These are phyloP conservation scores for Sclerotinia trifoliorum DNA, from an alignment of 2,329 filamentous ascomycete species.

Conservation along the genomic window DNA sequence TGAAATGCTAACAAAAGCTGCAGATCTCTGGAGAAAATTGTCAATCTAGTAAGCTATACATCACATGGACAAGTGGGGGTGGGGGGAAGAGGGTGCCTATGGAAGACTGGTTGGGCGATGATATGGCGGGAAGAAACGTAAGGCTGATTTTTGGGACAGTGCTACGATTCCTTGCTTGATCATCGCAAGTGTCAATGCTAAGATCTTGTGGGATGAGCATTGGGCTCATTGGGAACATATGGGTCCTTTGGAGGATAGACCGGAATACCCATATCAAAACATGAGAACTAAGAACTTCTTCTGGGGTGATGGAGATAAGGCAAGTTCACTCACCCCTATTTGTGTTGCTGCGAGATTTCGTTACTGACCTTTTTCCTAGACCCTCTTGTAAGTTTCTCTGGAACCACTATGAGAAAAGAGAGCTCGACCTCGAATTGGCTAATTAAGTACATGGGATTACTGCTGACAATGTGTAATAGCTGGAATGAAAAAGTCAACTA, in stretches of 20 bases:
- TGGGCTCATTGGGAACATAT: slow-evolving; percentile 93
- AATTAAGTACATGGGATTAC: background rate
- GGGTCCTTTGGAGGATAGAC: slow-evolving; percentile 83
- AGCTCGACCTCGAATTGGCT: slow-evolving; percentile 1
- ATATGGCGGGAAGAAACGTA: background rate
- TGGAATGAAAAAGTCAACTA: slow-evolving; percentile 97
- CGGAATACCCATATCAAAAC: slow-evolving; percentile 97
- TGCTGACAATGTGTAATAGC: slow-evolving; percentile 48
- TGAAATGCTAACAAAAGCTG: slow-evolving; percentile 31
- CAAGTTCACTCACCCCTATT: slow-evolving; percentile 43
- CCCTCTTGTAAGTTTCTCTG: slow-evolving; percentile 59
- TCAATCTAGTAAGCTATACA: slow-evolving; percentile 76
- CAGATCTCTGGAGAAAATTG: slow-evolving; percentile 94
- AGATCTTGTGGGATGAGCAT: slow-evolving; percentile 89
- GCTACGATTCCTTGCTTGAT: slow-evolving; percentile 71
- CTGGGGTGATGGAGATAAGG: slow-evolving; percentile 96
- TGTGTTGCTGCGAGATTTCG: slow-evolving; percentile 21
- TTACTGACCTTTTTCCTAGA: slow-evolving; percentile 45
- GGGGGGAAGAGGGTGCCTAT: background rate
- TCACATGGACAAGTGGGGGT: background rate
- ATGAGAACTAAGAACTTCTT: slow-evolving; percentile 93
- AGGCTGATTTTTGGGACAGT: slow-evolving; percentile 49
- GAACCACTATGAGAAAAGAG: slow-evolving; percentile 10
- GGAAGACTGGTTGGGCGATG: background rate
- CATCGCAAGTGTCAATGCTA: slow-evolving; percentile 77